Evolutionary conservation across 192 early-diverging fungal species (phyloP).

Genomic region (Paraglomus brasilianum): DNA sequence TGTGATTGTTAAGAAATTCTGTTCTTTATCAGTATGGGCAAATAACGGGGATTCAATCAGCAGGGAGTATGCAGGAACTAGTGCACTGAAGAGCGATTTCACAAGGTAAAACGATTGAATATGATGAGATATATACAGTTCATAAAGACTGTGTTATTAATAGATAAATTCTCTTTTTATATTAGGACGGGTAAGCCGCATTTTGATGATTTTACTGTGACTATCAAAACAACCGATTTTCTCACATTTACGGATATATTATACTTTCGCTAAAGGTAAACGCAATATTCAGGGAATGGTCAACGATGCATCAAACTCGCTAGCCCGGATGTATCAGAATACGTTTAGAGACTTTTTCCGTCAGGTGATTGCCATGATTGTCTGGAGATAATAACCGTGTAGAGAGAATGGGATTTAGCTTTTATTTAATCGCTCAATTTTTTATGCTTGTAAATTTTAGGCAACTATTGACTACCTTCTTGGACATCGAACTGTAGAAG

Average conservation of each 20-base stretch:
- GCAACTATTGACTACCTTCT: conserved; percentile 56
- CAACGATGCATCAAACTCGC: conserved; percentile 75
- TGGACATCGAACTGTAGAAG: conserved; percentile 36
- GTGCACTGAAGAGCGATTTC: conserved; percentile 77
- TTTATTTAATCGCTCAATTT: neutral
- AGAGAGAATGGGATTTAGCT: neutral
- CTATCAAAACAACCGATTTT: neutral
- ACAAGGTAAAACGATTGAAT: conserved; percentile 45
- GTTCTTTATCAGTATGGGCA: conserved; percentile 58
- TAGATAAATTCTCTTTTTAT: conserved; percentile 4
- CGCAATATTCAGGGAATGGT: conserved; percentile 70
- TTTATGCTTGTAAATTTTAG: conserved; percentile 15
- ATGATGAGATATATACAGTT: too few relatives aligned
- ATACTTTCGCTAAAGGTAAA: conserved; percentile 53
- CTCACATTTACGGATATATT: neutral
- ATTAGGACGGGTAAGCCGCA: neutral
- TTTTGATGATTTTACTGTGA: neutral
- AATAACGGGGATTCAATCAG: conserved; percentile 81
- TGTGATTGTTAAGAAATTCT: neutral
- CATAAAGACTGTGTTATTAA: neutral
- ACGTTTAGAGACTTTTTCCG: conserved; percentile 74
- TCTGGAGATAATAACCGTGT: too few relatives aligned
- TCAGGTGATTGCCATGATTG: conserved; percentile 38
- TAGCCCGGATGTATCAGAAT: conserved; percentile 72
- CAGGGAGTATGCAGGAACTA: conserved; percentile 75